Base-by-base conservation (phyloP, 2,329 filamentous ascomycete genomes). In the Aspergillus udagawae region DNA sequence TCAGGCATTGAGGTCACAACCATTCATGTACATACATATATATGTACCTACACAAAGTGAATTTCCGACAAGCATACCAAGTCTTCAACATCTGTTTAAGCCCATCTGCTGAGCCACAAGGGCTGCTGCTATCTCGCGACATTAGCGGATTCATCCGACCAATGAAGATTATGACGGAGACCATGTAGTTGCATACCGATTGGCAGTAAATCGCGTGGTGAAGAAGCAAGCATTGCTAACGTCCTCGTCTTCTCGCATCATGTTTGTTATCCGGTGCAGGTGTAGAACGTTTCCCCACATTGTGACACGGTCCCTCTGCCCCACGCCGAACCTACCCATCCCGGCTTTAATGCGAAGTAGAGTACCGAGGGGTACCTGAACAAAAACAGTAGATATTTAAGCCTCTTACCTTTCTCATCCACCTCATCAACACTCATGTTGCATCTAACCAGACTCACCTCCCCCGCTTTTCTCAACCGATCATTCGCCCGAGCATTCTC, bases 11-110 rank as follows among this genome's bases (percentile, higher is more conserved):
- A n/a, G 57, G 51, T 60, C 51, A 41, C 53, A 55, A 54, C 41
- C 52, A 49, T 57, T 58, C 59, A 54, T 63, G 55, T 63, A 61
- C 59, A 59, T 61, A 61, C 55, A 58, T 60, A 58, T 58, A 53
- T 59, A 57, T 54, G 59, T 55, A 59, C 57, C 56, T 55, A 57
- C 52, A 50, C 60, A 55, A 56, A 50, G 54, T 55, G 51, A 52
- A 57, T 59, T 52, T 48, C 52, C 48, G 51, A 48, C 49, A 55
- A 38, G 28, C 48, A 56, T 42, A 20, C 35, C 25, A 7, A 47
- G 25, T 48, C 23, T 35, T 35, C 32, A 14, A 17, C 32, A 35
- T 17, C 32, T 17, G 6, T 12, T 35, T 17, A 17, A 35, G 32
- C 32, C 17, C 14, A 7, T 35, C 32, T 35, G 32, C 4, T 32